A percentile compares a stretch with the other conserved stretches of the same genome.
Conservation (phyloP, 352 stramenopile species). For the Phytophthora tubulina region DNA sequence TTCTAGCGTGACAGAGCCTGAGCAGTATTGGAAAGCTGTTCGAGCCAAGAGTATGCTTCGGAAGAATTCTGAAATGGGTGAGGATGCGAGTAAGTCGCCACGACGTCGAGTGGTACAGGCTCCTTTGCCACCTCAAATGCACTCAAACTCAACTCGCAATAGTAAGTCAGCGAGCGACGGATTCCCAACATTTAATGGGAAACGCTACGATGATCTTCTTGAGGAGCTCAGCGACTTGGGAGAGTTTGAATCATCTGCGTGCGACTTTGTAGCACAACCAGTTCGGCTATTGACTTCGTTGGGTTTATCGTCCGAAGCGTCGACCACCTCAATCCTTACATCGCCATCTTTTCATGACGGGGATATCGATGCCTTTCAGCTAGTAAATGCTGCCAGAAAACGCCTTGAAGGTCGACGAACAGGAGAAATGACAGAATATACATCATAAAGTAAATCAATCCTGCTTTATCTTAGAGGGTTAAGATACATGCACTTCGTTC, state of each 20-base stretch:
- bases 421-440: slow-evolving; percentile 26
- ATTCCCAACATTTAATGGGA: slow-evolving; percentile 48
- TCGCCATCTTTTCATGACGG: slow-evolving; percentile 37
- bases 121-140: slow-evolving; percentile 28
- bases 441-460: no score
- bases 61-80: slow-evolving; percentile 47
- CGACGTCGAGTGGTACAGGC: slow-evolving; percentile 48
- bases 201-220: slow-evolving; percentile 45
- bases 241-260: slow-evolving; percentile 20
- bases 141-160: not conserved
- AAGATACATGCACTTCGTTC: no score
- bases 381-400: slow-evolving; percentile 53
- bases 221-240: slow-evolving; percentile 29
- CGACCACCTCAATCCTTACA: slow-evolving; percentile 25
- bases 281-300: slow-evolving; percentile 19
- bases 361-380: slow-evolving; percentile 38
- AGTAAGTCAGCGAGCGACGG: slow-evolving; percentile 14
- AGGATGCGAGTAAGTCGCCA: slow-evolving; percentile 44
- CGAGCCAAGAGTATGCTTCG: slow-evolving; percentile 57
- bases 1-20: slow-evolving; percentile 38
- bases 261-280: slow-evolving; percentile 8
- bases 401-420: slow-evolving; percentile 39
- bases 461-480: no score
- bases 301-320: slow-evolving; percentile 14
- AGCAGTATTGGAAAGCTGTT: slow-evolving; percentile 57